Base-by-base conservation (phyloP, 306 rosid species). In the Sophora flavescens region DNA sequence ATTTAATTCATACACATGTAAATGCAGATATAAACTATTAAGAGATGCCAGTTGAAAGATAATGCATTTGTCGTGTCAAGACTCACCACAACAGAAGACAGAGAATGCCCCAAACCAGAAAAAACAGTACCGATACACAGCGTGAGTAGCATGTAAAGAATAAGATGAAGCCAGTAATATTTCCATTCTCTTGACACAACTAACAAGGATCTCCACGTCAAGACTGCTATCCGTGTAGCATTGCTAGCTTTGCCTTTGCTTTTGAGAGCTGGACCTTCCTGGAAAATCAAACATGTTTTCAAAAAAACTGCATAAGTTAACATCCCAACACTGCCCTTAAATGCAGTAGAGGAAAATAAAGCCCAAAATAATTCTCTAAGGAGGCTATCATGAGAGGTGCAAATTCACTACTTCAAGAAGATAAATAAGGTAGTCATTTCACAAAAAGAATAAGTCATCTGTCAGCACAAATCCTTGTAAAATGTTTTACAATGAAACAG, bases 181-280 rank as follows among this genome's bases (percentile, higher is more conserved):
- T 86, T 90, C 99, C 99, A 92, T 77, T 96, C 99, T 88, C 99
- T 89, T 74, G 98, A 96, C 92, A 96, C 93, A 70, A 96, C 91
- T 65, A 96, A 84, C 83, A 96, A 85, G 2, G 99, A 96, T 84
- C 99, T 89, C 97, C 98, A 96, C 4, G 98, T 92, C 85, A 96
- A 82, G 51, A 92, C 97, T n/a, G 97, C 98, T 66, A 91, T 72
- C 61, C 94, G 84, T 3, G 97, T 91, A 50, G 90, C 89, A 84
- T 16, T 82, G 79, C 90, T 77, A 39, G 97, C 98, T 81, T 87
- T 96, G 59, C 99, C 99, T 82, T 92, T 92, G 89, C 90, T 89
- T 86, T 96, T 96, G 84, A 92, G 96, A 84, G 84, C 76, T 28
- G 97, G 91, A 75, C 99, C 99, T 87, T 93, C 98, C 99, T 96